Conservation (phyloP, 257 asterid genomes). For the Penstemon newberryi region DNA sequence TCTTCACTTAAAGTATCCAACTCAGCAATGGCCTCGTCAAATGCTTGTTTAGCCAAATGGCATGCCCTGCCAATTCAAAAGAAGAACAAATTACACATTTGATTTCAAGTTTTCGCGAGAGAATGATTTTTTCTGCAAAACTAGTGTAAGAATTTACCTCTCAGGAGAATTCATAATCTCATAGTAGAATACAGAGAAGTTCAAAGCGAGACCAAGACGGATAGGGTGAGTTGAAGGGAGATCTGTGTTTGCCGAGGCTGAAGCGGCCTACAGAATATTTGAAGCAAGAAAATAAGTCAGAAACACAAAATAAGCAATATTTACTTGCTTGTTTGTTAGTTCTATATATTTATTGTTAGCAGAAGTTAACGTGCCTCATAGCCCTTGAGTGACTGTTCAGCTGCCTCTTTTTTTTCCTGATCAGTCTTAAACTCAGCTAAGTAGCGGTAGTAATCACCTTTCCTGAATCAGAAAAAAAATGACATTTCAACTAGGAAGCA, state of each 20-base stretch:
- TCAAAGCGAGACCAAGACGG: slow-evolving; percentile 89
- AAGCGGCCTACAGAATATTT: slow-evolving; percentile 57
- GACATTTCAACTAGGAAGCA: too few relatives aligned
- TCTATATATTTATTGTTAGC: neutral
- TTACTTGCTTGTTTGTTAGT: too few relatives aligned
- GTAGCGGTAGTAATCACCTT: slow-evolving; percentile 16
- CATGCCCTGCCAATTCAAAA: slow-evolving; percentile 58
- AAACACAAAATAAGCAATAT: neutral
- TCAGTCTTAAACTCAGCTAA: slow-evolving; percentile 15
- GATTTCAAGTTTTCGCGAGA: slow-evolving; percentile 15
- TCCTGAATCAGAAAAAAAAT: neutral
- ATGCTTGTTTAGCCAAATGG: slow-evolving; percentile 84
- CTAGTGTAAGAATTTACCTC: slow-evolving; percentile 40
- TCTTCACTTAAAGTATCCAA: slow-evolving; percentile 75
- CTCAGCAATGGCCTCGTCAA: slow-evolving; percentile 78
- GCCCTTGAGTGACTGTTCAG: slow-evolving; percentile 19
- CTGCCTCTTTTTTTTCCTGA: slow-evolving; percentile 10
- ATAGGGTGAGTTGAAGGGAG: slow-evolving; percentile 85
- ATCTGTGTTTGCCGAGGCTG: slow-evolving; percentile 62
- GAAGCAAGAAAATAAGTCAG: slow-evolving; percentile 21
- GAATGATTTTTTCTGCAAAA: neutral
- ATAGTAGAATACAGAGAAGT: slow-evolving; percentile 83
- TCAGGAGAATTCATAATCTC: slow-evolving; percentile 91
- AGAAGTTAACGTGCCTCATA: slow-evolving; percentile 4
- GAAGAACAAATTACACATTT: neutral